These are phyloP conservation scores for Trichoderma sp. DNA, from an alignment of 2,329 filamentous ascomycete species.

Conservation along the genomic window DNA sequence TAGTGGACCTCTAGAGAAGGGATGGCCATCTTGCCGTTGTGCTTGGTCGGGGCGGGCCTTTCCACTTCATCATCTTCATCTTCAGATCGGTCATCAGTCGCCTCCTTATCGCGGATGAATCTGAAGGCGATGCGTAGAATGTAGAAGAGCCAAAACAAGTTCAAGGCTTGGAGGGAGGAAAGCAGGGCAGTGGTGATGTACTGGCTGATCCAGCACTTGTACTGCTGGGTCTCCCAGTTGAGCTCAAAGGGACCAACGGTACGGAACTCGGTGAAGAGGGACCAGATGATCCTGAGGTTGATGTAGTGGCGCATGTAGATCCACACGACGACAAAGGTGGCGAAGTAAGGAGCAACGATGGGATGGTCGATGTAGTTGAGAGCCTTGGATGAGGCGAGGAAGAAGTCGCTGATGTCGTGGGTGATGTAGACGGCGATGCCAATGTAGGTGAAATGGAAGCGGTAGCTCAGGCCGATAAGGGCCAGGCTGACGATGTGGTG, in stretches of 20 bases:
- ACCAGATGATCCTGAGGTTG: conserved; percentile 73
- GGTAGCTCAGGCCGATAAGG: conserved; percentile 82
- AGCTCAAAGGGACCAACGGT: conserved; percentile 72
- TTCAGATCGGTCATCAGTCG: conserved; percentile 70
- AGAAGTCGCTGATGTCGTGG: conserved; percentile 92
- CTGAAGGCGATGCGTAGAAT: conserved; percentile 72
- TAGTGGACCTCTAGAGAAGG: conserved; percentile 26
- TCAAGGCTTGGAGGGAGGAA: conserved; percentile 66
- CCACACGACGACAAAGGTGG: conserved; percentile 77
- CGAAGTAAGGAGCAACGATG: conserved; percentile 80
- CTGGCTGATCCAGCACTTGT: conserved; percentile 70
- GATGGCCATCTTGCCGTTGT: neutral
- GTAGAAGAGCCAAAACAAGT: conserved; percentile 78
- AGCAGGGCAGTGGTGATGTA: conserved; percentile 65
- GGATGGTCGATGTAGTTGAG: conserved; percentile 84
- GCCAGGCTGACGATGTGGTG: conserved; percentile 88
- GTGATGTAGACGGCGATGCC: conserved; percentile 91
- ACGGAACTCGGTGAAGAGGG: conserved; percentile 70
- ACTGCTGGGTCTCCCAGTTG: conserved; percentile 73
- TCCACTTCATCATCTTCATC: conserved; percentile 53
- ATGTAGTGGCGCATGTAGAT: conserved; percentile 86
- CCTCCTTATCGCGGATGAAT: conserved; percentile 59
- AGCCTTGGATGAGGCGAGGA: conserved; percentile 87
- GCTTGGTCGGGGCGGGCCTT: conserved; percentile 16
- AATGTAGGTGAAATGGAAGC: conserved; percentile 96